Conservation (phyloP, 441 rosid genomes). For the Pelargonium australe region DNA sequence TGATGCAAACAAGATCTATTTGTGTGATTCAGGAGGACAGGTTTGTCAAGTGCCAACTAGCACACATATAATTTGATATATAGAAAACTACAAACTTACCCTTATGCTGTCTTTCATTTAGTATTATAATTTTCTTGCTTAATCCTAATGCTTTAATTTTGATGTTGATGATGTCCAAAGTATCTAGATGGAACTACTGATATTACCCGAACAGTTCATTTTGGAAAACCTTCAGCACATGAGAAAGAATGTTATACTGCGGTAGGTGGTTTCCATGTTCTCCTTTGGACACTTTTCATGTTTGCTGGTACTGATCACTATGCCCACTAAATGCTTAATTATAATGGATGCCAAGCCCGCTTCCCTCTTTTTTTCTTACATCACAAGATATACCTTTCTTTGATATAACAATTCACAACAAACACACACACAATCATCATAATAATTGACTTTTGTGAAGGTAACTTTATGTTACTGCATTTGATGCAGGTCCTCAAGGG, state of each 20-base stretch:
- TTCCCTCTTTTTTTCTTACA: too few relatives aligned
- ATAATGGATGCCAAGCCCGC: too few relatives aligned
- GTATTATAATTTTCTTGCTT: not conserved
- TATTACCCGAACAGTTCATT: conserved; percentile 91
- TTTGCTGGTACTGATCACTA: too few relatives aligned
- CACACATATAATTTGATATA: conserved; percentile 9
- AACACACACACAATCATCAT: too few relatives aligned
- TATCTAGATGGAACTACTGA: conserved; percentile 98
- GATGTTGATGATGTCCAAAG: conserved; percentile 32
- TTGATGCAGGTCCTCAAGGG: conserved; percentile 75
- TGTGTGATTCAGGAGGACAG: conserved; percentile 98
- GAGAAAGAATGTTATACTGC: conserved; percentile 86
- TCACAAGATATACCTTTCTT: too few relatives aligned
- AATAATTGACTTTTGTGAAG: not conserved
- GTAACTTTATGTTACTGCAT: not conserved
- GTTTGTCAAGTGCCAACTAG: conserved; percentile 28
- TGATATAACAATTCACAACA: too few relatives aligned
- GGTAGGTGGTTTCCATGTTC: conserved; percentile 36
- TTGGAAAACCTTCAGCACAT: conserved; percentile 86
- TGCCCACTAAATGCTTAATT: too few relatives aligned
- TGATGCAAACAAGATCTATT: conserved; percentile 69
- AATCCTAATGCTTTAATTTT: conserved; percentile 17
- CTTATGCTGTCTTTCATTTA: not conserved
- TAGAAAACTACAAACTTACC: not conserved
- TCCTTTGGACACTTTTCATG: not conserved